These are phyloP conservation scores for Madurella mycetomatis DNA, from an alignment of 2,329 filamentous ascomycete species.

Conservation along the genomic window DNA sequence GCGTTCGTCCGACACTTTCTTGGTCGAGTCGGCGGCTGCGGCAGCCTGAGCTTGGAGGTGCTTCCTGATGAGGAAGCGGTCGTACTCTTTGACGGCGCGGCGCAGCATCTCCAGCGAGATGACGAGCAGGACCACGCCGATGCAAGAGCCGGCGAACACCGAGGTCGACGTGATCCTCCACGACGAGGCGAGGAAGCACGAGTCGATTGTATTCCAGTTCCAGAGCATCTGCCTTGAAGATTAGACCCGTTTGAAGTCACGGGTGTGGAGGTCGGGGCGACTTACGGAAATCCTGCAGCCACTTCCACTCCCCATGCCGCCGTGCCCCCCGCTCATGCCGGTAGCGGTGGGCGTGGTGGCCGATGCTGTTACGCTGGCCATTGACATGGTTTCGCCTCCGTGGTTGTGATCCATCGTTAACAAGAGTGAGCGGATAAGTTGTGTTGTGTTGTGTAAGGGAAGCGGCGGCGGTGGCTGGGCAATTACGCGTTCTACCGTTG, in stretches of 20 bases:
- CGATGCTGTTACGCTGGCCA: slow-evolving; percentile 18
- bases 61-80: slow-evolving; percentile 58
- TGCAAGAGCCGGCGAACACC: slow-evolving; percentile 76
- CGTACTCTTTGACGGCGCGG: slow-evolving; percentile 66
- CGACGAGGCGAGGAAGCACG: slow-evolving; percentile 64
- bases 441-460: not conserved
- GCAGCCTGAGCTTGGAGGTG: slow-evolving; percentile 31
- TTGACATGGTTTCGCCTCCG: slow-evolving; percentile 11
- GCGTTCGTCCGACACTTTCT: slow-evolving; percentile 18
- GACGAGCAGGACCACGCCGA: slow-evolving; percentile 71
- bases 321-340: slow-evolving; percentile 27
- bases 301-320: slow-evolving; percentile 22
- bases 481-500: too few species aligned
- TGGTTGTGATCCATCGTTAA: slow-evolving; percentile 14
- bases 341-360: slow-evolving; percentile 13
- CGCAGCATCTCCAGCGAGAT: slow-evolving; percentile 69
- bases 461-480: too few species aligned
- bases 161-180: slow-evolving; percentile 67
- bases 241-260: not conserved
- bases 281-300: slow-evolving; percentile 42
- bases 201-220: slow-evolving; percentile 71
- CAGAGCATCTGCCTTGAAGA: slow-evolving; percentile 61
- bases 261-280: slow-evolving; percentile 19
- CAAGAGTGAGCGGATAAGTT: not conserved
- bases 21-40: slow-evolving; percentile 21